Base-by-base conservation (phyloP, 1,139 yeast genomes). In the Candida neerlandica region DNA sequence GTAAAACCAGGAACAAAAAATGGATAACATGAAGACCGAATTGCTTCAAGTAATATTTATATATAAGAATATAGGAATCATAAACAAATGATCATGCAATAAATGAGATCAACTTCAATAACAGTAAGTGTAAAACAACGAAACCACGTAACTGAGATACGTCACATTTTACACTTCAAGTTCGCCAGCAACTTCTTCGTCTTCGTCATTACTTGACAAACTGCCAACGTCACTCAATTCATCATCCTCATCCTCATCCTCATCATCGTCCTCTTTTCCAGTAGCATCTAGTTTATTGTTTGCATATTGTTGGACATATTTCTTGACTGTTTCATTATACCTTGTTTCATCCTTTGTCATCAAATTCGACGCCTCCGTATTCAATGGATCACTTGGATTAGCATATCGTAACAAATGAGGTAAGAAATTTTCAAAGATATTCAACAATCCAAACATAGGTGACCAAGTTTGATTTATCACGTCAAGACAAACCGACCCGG, bases 381-480 rank as follows among this genome's bases (percentile, higher is more conserved):
- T 94, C 55, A 94, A 76, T 1, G 99, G 99, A 65, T 94, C 99
- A 30, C 94, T 78, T 0, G 98, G 95, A 62, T 94, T 94, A 23
- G 98, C 98, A 63, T 94, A 94, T 52, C 95, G 81, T 54, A 94
- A 74, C 52, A 94, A 73, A 61, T 95, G 99, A 11, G 99, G 99
- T 56, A 94, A 73, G 71, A 94, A 94, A 63, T 91, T 87, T 63
- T 94, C 98, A 65, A 94, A 91, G 37, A 94, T 89, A 66, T 94
- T 94, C 58, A 86, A 76, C 59, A 92, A 78, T 46, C 94, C 98
- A 74, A 91, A 94, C 92, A 94, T 89, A 2, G 99, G 99, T 41
- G 96, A 88, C 99, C 99, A 94, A 0, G 98, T 91, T 64, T 94
- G 97, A 67, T 94, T 94, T 58, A 94, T 92, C 33, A 94, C 99